Evolutionary conservation across 805 yeast genomes (phyloP), one percentile per base, ranked within the genome.

Genomic region (Kodamaea laetipori): DNA sequence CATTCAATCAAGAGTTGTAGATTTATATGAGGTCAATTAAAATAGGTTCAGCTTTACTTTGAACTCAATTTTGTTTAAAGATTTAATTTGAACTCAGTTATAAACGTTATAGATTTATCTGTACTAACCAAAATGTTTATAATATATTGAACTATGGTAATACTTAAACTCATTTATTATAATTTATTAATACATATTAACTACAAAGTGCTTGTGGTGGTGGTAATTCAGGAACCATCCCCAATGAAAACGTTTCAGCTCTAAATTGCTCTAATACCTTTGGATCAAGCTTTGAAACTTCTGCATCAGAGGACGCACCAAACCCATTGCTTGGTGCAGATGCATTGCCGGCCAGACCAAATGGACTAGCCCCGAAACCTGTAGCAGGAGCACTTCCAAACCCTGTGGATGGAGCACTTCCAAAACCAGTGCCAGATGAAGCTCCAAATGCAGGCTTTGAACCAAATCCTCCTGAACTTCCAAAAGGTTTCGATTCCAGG

Each of bases 171-270:
- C n/a, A n/a, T n/a, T n/a, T n/a, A n/a, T n/a, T 21, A 21, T 21
- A 6, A 21, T 21, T 21, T 8, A 6, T 6, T 6, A 21, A 21
- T 21, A 21, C 6, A 21, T 21, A 21, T 13, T 25, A 42, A 10
- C 18, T 34, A 36, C 45, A 41, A 21, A 76, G 57, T 41, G 69
- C 72, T 7, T 71, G 31, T 1, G 94, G 90, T 4, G 95, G 94
- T 2, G 89, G 81, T 4, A 79, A 53, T 46, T 84, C 92, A 0
- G 95, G 95, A 2, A 86, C 78, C 18, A 64, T 61, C 0, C 90
- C 92, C 24, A 85, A 53, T n/a, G 61, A 56, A 50, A 86, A 86
- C 4, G 46, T 41, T 0, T 55, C 51, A 1, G 77, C 68, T 48
- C 70, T 57, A 57, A 86, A 88, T 16, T 74, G 73, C 4, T 63